Percentiles rank a stretch among this genome's conserved stretches.
These are phyloP conservation scores for Cladosporium cucumerinum DNA, from an alignment of 2,329 filamentous ascomycete genomes.

Conservation along the genomic window DNA sequence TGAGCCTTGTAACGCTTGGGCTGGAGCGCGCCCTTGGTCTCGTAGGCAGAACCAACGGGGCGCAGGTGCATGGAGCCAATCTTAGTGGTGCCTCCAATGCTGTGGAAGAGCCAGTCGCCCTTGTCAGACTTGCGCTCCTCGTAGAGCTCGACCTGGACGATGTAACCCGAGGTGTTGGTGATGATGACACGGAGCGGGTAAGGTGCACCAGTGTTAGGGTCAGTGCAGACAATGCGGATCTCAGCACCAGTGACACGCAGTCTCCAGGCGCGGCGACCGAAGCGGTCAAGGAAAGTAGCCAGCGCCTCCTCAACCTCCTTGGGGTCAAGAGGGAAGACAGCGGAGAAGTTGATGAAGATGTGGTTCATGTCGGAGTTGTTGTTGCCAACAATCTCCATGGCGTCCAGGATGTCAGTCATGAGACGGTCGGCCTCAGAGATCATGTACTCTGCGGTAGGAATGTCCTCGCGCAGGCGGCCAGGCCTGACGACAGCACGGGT, in stretches of 20 bases:
- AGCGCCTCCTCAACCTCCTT: conserved; percentile 88
- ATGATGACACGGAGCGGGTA: conserved; percentile 95
- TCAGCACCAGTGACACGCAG: conserved; percentile 95
- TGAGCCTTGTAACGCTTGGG: conserved; percentile 99
- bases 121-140: conserved; percentile 97
- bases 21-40: conserved; percentile 97
- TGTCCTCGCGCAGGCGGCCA: conserved; percentile 91
- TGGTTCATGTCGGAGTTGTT: conserved; percentile 99
- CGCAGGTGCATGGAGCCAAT: conserved; percentile 93
- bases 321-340: conserved; percentile 88
- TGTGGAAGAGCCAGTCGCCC: conserved; percentile 98
- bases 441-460: conserved; percentile 96
- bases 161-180: conserved; percentile 96
- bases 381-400: conserved; percentile 96
- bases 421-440: conserved; percentile 95
- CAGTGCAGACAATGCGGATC: conserved; percentile 97
- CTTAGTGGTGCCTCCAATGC: conserved; percentile 91
- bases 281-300: conserved; percentile 92
- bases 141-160: conserved; percentile 96
- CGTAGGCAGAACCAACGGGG: conserved; percentile 86
- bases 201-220: conserved; percentile 75
- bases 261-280: conserved; percentile 91
- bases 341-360: conserved; percentile 99
- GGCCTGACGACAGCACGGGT: conserved; percentile 92
- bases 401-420: conserved; percentile 96